phyloP scores from a whole-genome alignment of 495 filamentous ascomycete genomes.

The Annulohypoxylon maeteangense region DNA sequence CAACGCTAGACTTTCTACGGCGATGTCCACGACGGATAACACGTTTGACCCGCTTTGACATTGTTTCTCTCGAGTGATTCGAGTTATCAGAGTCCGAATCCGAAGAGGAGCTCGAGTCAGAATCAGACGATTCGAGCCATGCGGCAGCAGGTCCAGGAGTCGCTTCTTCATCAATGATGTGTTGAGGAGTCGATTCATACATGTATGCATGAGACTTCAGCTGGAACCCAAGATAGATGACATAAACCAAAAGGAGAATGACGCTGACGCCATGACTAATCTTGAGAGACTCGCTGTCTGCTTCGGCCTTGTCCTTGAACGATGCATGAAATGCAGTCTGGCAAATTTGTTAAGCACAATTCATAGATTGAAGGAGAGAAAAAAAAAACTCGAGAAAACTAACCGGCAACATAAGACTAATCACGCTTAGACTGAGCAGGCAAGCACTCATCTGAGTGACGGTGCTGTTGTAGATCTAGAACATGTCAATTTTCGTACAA shows the following conservation, averaged over 20 bases:
- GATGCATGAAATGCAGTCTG: constrained; percentile 65
- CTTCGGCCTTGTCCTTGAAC: constrained; percentile 51
- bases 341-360: constrained; percentile 10
- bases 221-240: constrained; percentile 89
- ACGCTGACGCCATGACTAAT: constrained; percentile 92
- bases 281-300: constrained; percentile 76
- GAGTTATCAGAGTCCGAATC: constrained; percentile 74
- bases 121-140: constrained; percentile 78
- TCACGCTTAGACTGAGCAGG: constrained; percentile 87
- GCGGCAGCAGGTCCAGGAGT: constrained; percentile 85
- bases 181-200: constrained; percentile 88
- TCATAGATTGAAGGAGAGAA: not conserved
- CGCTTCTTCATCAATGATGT: constrained; percentile 88
- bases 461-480: constrained; percentile 89
- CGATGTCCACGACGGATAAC: constrained; percentile 72
- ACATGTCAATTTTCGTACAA: constrained; percentile 36
- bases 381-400: constrained; percentile 9
- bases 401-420: constrained; percentile 69
- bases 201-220: constrained; percentile 91
- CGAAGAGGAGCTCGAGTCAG: constrained; percentile 67
- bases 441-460: constrained; percentile 96
- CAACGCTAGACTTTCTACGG: constrained; percentile 77
- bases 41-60: constrained; percentile 76
- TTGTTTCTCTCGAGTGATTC: constrained; percentile 73
- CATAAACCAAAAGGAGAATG: constrained; percentile 84